Evolutionary conservation across 371 early-diverging fungal genomes (phyloP), one percentile per base, ranked within the genome.

Genomic region (Mucor ambiguus): DNA sequence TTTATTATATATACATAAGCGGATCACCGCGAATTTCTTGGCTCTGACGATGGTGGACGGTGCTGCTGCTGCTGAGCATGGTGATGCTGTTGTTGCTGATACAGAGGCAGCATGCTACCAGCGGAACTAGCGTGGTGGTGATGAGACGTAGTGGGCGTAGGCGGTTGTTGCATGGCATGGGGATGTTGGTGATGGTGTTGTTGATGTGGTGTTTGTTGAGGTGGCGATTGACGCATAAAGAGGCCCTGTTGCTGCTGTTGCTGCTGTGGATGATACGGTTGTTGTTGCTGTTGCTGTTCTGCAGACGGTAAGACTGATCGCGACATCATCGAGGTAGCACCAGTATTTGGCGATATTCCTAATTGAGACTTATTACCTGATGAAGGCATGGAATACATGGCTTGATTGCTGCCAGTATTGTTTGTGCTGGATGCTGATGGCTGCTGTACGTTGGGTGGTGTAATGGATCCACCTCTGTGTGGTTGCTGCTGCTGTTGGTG

Each of bases 21-120:
- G 32, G n/a, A 26, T 28, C 28, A 52, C 16, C 28, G 16, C 2
- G 28, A 52, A 28, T 52, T 52, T 28, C 28, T 52, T 52, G 52
- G 52, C 14, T 52, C 52, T 26, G 52, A 52, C 2, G 24, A 24
- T 9, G 46, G 46, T 43, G 44, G 49, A 30, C 30, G 59, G 52
- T n/a, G 59, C 54, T 37, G 43, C 16, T 58, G 65, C 11, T 59
- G 66, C n/a, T 58, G 33, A 37, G 29, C 54, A 54, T 20, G 33
- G 33, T 57, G 58, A 2, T 37, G 58, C 20, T 58, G 65, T 6
- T 49, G 65, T 26, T 58, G 49, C 14, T 33, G 61, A 54, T 66
- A 54, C 43, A 66, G 30, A 22, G 63, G 63, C 48, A 63, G 26
- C 1, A 62, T 49, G 26, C 32, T 62, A 29, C 33, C 55, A 16